Base-by-base conservation (phyloP, 192 early-diverging fungal species). In the Coemansia guatemalensis region DNA sequence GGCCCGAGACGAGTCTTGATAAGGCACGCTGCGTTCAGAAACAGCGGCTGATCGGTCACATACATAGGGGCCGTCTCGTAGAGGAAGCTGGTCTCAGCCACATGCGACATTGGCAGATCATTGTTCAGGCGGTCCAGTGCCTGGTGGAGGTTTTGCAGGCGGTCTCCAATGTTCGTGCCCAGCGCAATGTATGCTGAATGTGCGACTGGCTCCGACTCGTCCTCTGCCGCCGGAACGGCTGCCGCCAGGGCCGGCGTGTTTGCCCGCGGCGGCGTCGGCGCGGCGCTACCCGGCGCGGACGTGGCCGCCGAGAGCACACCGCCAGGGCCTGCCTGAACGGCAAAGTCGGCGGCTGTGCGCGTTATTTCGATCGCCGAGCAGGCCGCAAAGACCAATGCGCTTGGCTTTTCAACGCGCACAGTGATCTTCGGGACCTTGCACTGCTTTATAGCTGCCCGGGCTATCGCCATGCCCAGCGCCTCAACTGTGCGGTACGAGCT, bases 31-130 rank as follows among this genome's bases (percentile, higher is more conserved):
- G 85, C 94, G 60, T 99, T 99, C 54, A 99, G 64, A 71, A 98
- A 99, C 39, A 75, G 67, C 4, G 93, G 89, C 69, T 99, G 97
- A 35, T 99, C 93, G 14, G 85, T 83, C 18, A 88, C 85, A 73
- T 99, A 98, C 97, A 99, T 99, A 29, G 97, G 94, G 9, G 88
- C 83, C 0, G 96, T 96, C 69, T 97, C 94, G 75, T 99, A 99
- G 26, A 99, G 78, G 75, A 95, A 99, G 25, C 93, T 95, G 9
- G 97, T 97, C 64, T 98, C 94, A 12, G 89, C 69, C 1, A 99
- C 68, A 22, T 66, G 53, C 54, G 82, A 78, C 23, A 48, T 58
- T 21, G 74, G 64, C 17, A 70, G 57, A 21, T 73, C 67, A 5
- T 61, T 61, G 30, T 62, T 48, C 12, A 84, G 74, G 23, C 70